Percentiles rank a stretch among this genome's conserved stretches.
phyloP scores from a whole-genome alignment of 768 basidiomycete species.

The Mycena galericulata region DNA sequence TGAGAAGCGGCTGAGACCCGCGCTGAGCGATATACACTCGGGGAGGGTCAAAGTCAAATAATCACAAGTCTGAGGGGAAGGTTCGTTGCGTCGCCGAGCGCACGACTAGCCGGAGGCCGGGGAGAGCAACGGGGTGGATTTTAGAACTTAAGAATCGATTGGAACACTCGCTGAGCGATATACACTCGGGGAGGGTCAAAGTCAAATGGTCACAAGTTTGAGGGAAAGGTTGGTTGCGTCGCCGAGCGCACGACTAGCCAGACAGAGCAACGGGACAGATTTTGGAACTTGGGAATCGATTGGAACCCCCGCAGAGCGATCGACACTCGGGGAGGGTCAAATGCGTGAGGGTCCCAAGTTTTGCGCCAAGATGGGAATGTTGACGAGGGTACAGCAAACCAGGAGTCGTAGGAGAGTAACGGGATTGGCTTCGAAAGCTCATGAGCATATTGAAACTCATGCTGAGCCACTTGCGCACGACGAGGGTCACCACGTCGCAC shows the following conservation, averaged over 20 bases:
- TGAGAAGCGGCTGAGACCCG: not conserved
- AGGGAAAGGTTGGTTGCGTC: not conserved
- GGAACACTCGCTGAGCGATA: not conserved
- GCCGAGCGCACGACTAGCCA: not conserved
- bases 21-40: not conserved
- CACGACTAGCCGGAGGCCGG: too few relatives aligned
- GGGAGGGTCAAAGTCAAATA: not conserved
- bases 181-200: not conserved
- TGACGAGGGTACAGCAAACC: too few relatives aligned
- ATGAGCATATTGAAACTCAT: too few relatives aligned
- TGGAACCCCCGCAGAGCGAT: not conserved
- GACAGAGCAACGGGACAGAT: not conserved
- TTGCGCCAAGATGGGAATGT: too few relatives aligned
- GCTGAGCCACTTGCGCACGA: not conserved
- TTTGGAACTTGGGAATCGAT: not conserved
- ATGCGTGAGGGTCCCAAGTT: not conserved
- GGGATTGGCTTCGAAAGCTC: too few relatives aligned
- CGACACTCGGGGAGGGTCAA: not conserved
- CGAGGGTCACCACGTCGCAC: too few relatives aligned
- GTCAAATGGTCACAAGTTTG: not conserved
- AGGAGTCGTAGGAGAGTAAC: too few relatives aligned
- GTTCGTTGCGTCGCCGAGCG: too few relatives aligned
- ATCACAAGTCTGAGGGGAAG: too few relatives aligned
- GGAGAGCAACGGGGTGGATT: not conserved
- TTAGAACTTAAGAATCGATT: not conserved